Base-by-base conservation (phyloP, 1,284 basidiomycete genomes). In the Chiua sp. region DNA sequence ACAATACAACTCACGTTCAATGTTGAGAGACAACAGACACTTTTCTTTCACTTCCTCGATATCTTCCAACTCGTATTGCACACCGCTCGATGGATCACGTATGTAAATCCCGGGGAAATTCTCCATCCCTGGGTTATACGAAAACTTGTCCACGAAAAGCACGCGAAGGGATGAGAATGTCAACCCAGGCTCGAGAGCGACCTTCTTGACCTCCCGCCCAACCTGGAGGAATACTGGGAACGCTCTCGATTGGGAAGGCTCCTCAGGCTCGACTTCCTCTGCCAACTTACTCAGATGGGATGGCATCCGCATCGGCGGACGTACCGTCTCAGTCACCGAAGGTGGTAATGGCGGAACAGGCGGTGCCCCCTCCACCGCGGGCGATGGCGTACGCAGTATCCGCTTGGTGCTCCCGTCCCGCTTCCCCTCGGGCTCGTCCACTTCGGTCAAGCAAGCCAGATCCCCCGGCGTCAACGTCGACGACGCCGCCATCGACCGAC, bases 21-120 rank as follows among this genome's bases (percentile, higher is more conserved):
- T 96, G 69, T 98, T 98, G 56, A 99, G 80, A 48, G 92, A 96
- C 59, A 99, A 79, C 30, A 98, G 75, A 70, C 92, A 92, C 60
- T 90, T 94, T 51, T 94, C 92, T 73, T 90, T 90, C 30, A 99
- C 86, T 71, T 99, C 97, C n/a, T 91, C 89, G 66, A 96, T 87
- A 74, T 98, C 93, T 75, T 99, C 97, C 51, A 99, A 80, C 77
- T 98, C 96, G 72, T 98, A 99, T 71, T 95, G 91, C 55, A 98
- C 92, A 11, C 95, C 94, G 60, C 92, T 96, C 37, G 85, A 87
- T 6, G 90, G 90, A 77, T 98, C 97, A 12, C 94, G 90, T 59
- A 98, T 90, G 72, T 98, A 98, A 57, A 99, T 97, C 22, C 93
- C 91, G 13, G 97, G 97, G 71, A 98, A 98, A 69, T 98, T 93